Evolutionary conservation across 345 rosid species (phyloP).

Genomic region (Moricandia moricandioides): DNA sequence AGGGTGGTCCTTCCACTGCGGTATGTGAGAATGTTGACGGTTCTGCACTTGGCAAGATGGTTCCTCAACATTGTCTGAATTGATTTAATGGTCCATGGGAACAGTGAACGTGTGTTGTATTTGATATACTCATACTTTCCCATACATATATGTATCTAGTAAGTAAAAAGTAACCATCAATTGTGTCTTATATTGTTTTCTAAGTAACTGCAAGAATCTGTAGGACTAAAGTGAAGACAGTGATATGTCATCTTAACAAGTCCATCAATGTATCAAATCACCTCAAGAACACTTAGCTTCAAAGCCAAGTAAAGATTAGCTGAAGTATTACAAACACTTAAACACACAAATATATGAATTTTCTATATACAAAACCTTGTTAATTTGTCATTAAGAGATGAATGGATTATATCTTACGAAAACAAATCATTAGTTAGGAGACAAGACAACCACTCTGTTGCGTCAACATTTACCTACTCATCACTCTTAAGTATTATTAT

Average conservation of each 20-base stretch:
- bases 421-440: constrained; percentile 25
- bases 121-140: background rate
- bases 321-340: background rate
- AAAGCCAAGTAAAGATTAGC: constrained; percentile 47
- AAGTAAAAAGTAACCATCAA: background rate
- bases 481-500: background rate
- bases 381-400: background rate
- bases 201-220: constrained; percentile 9
- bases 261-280: constrained; percentile 13
- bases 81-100: background rate
- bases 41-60: background rate
- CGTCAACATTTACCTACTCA: constrained; percentile 37
- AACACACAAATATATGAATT: background rate
- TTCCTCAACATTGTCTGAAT: constrained; percentile 6
- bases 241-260: constrained; percentile 46
- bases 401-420: constrained; percentile 3
- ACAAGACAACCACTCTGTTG: constrained; percentile 23
- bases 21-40: constrained; percentile 32
- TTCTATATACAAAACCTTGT: background rate
- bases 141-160: background rate
- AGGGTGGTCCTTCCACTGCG: constrained; percentile 12
- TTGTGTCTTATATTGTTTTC: background rate
- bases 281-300: constrained; percentile 50
- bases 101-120: background rate
- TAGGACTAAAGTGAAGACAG: constrained; percentile 40